A percentile compares a stretch with the other conserved stretches of the same genome.
These are phyloP conservation scores for Myochromella boudieri DNA, from an alignment of 768 basidiomycete species.

Conservation along the genomic window DNA sequence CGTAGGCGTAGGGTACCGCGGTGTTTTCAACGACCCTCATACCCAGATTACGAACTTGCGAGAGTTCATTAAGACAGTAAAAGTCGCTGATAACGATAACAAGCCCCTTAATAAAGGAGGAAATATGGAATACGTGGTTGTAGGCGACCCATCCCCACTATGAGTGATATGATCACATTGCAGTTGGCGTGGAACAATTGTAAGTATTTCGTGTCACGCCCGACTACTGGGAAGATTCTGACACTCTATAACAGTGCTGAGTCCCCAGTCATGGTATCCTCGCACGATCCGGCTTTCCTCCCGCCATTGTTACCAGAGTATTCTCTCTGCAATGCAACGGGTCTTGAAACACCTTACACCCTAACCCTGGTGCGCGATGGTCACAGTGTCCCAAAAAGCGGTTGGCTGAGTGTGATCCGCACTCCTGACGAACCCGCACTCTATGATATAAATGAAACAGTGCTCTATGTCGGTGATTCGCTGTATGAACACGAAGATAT, in stretches of 20 bases:
- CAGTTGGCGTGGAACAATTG: conserved; percentile 54
- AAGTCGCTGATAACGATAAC: conserved; percentile 40
- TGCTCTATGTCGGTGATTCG: conserved; percentile 60
- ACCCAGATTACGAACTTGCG: conserved; percentile 43
- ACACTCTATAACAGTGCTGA: conserved; percentile 27
- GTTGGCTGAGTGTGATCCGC: conserved; percentile 45
- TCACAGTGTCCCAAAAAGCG: conserved; percentile 24
- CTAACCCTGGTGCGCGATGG: conserved; percentile 46
- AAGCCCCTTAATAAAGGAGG: conserved; percentile 43
- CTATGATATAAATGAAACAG: conserved; percentile 46
- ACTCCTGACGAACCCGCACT: conserved; percentile 59
- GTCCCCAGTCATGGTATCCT: conserved; percentile 48
- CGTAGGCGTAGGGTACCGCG: conserved; percentile 58
- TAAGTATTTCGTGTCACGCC: conserved; percentile 15
- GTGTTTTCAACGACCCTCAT: conserved; percentile 38
- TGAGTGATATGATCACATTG: conserved; percentile 25
- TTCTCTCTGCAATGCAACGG: conserved; percentile 44
- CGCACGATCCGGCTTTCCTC: conserved; percentile 45
- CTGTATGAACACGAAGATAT: conserved; percentile 55
- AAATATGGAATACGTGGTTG: conserved; percentile 43
- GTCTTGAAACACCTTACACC: conserved; percentile 44
- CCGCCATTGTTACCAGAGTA: conserved; percentile 40
- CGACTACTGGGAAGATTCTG: neutral
- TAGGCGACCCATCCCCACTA: conserved; percentile 56
- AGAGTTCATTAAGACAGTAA: conserved; percentile 48